phyloP scores from a whole-genome alignment of 768 basidiomycete species.

The Naematelia encephala region DNA sequence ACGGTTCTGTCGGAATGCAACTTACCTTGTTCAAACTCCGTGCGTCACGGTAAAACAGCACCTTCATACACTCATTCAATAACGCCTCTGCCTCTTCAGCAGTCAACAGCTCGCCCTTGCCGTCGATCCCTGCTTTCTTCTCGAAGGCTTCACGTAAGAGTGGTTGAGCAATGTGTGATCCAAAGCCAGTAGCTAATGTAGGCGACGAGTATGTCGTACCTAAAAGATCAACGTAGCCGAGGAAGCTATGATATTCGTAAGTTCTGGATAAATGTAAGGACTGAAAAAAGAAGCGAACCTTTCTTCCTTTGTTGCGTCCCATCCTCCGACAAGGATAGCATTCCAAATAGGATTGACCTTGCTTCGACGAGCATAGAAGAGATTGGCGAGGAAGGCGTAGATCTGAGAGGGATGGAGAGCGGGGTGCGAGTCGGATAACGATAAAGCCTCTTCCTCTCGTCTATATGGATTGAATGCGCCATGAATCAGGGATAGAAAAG shows the following conservation, averaged over 20 bases:
- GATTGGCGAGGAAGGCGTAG: conserved; percentile 82
- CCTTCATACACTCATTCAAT: conserved; percentile 80
- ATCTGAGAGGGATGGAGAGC: conserved; percentile 80
- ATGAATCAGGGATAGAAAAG: not conserved
- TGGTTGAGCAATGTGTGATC: conserved; percentile 87
- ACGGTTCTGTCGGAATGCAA: not conserved
- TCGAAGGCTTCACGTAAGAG: conserved; percentile 87
- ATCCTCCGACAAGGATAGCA: conserved; percentile 83
- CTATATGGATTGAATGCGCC: conserved; percentile 19
- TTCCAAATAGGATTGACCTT: conserved; percentile 97
- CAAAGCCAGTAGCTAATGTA: conserved; percentile 92
- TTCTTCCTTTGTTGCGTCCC: conserved; percentile 67
- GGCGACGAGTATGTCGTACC: conserved; percentile 95
- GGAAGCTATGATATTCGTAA: conserved; percentile 61
- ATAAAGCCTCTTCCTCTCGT: conserved; percentile 57
- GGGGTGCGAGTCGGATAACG: conserved; percentile 73
- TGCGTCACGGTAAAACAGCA: conserved; percentile 94
- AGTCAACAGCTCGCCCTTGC: conserved; percentile 56
- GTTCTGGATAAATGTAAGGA: not conserved
- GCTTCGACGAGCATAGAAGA: conserved; percentile 83
- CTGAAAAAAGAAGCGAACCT: conserved; percentile 54
- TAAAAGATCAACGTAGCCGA: conserved; percentile 88
- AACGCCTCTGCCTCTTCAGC: conserved; percentile 76
- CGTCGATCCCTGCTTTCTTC: conserved; percentile 62
- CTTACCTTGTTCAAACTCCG: conserved; percentile 89